Evolutionary conservation across 495 filamentous ascomycete genomes (phyloP).

Genomic region (Antarctomyces pellizariae): DNA sequence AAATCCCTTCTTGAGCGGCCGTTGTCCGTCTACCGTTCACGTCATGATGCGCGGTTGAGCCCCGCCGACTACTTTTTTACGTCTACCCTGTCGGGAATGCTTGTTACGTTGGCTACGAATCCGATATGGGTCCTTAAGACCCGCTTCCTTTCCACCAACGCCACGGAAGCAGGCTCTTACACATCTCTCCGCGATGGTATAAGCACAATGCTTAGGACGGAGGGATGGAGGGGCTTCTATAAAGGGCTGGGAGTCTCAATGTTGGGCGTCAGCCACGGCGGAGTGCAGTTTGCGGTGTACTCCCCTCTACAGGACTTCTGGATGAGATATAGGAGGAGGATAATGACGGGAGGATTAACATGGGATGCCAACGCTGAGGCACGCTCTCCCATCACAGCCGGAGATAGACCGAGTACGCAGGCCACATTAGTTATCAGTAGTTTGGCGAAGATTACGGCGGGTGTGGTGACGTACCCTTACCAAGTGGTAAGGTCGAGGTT

Average conservation of each 20-base stretch:
- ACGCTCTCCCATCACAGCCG: conserved; percentile 5
- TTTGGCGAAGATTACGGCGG: conserved; percentile 68
- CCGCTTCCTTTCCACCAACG: conserved; percentile 75
- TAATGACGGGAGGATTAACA: conserved; percentile 1
- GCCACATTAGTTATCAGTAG: conserved; percentile 61
- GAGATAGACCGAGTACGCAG: conserved; percentile 34
- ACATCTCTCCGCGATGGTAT: conserved; percentile 47
- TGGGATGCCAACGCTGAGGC: conserved; percentile 2
- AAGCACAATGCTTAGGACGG: conserved; percentile 32
- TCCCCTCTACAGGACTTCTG: conserved; percentile 50
- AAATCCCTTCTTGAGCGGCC: conserved; percentile 22
- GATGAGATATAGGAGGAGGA: conserved; percentile 12
- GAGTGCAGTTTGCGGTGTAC: conserved; percentile 90
- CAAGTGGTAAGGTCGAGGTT: conserved; percentile 73
- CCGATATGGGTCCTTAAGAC: conserved; percentile 98
- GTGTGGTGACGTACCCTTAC: conserved; percentile 74
- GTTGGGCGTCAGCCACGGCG: conserved; percentile 83
- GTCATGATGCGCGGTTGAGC: conserved; percentile 4
- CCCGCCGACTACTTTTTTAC: conserved; percentile 65
- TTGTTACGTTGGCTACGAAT: conserved; percentile 69
- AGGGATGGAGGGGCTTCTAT: conserved; percentile 73
- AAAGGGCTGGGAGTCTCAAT: conserved; percentile 68
- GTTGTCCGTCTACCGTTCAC: conserved; percentile 6
- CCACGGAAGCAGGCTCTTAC: conserved; percentile 54
- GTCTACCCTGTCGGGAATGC: conserved; percentile 47